Evolutionary conservation across 768 basidiomycete species (phyloP).

Genomic region (Collybiopsis luxurians): DNA sequence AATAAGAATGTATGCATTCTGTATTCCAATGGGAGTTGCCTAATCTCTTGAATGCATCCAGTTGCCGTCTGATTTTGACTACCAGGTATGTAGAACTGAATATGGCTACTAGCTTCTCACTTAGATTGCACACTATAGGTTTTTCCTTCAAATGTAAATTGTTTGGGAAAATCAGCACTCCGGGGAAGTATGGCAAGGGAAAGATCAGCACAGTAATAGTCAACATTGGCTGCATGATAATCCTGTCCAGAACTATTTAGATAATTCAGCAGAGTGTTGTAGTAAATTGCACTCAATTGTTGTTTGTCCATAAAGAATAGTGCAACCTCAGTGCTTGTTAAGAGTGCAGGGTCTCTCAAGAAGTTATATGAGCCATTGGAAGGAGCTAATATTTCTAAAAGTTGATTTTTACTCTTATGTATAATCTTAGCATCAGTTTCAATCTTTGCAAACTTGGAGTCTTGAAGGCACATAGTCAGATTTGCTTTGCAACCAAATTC

Average conservation of each 20-base stretch:
- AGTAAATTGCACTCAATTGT: not conserved
- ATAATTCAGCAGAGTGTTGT: not conserved
- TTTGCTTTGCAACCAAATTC: constrained; percentile 9
- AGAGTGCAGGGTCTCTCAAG: not conserved
- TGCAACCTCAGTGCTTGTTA: not conserved
- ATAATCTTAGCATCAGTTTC: not conserved
- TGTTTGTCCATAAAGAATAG: not conserved
- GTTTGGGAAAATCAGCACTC: not conserved
- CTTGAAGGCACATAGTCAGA: constrained; percentile 4
- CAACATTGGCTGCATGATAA: not conserved
- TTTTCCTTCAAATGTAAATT: not conserved
- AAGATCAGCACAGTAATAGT: not conserved
- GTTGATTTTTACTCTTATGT: not conserved
- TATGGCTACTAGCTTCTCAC: not conserved
- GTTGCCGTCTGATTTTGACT: not conserved
- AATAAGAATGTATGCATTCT: not conserved
- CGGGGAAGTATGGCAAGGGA: not conserved
- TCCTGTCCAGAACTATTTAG: not conserved
- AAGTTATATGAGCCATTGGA: not conserved
- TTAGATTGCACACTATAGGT: not conserved
- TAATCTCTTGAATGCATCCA: not conserved
- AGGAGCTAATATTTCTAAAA: constrained; percentile 4
- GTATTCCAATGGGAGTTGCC: not conserved
- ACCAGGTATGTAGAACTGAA: not conserved
- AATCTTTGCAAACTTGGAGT: not conserved